A percentile compares a stretch with the other conserved stretches of the same genome.
Evolutionary conservation across 148 eudicot genomes (phyloP).

Genomic region (Silene uniflora): DNA sequence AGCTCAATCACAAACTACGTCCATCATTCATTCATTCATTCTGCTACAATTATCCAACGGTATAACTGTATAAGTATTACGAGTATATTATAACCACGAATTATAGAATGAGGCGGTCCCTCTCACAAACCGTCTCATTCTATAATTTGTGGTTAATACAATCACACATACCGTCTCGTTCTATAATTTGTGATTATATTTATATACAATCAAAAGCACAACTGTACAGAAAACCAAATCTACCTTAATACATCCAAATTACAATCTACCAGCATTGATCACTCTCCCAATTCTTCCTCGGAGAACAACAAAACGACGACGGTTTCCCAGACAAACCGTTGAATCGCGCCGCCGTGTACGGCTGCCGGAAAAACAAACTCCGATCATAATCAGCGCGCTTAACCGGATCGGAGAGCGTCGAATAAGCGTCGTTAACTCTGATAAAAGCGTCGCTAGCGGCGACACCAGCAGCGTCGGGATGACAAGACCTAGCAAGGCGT

Average conservation of each 20-base stretch:
- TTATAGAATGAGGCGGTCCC: too few relatives aligned
- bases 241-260: background rate
- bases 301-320: constrained; percentile 25
- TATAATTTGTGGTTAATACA: too few relatives aligned
- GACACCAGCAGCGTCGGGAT: constrained; percentile 47
- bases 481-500: constrained; percentile 48
- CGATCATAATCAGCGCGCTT: constrained; percentile 65
- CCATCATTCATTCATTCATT: too few relatives aligned
- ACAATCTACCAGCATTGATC: constrained; percentile 63
- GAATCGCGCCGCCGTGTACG: constrained; percentile 11
- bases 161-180: too few relatives aligned
- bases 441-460: constrained; percentile 42
- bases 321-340: constrained; percentile 11
- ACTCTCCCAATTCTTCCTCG: constrained; percentile 58
- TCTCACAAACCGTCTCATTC: too few relatives aligned
- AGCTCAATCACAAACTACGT: background rate
- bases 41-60: too few relatives aligned
- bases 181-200: too few relatives aligned
- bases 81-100: too few relatives aligned
- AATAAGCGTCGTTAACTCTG: constrained; percentile 52
- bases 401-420: constrained; percentile 55
- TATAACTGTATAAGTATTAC: too few relatives aligned
- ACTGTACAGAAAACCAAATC: background rate
- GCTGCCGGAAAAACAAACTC: constrained; percentile 24
- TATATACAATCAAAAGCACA: background rate